phyloP scores from a whole-genome alignment of 2,329 filamentous ascomycete genomes.

The Neurospora crassa region DNA sequence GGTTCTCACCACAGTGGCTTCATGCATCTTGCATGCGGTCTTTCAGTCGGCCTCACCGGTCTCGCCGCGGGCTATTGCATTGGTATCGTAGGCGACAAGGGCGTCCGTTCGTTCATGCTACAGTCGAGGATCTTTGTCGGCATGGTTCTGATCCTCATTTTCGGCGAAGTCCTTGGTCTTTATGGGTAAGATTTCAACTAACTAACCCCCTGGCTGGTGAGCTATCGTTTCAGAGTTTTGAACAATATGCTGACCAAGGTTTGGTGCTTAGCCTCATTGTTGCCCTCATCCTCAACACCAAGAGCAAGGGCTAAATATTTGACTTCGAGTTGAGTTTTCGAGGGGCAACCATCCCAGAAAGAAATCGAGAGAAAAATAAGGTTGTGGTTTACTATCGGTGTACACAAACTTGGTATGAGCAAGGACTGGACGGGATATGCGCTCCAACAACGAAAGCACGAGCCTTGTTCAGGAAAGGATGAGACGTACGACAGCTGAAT shows the following conservation, averaged over 20 bases:
- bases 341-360: neutral
- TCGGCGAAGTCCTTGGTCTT: slow-evolving; percentile 91
- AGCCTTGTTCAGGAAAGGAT: neutral
- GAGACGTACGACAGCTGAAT: neutral
- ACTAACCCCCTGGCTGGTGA: neutral
- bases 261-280: slow-evolving; percentile 64
- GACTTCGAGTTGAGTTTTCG: neutral
- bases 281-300: slow-evolving; percentile 85
- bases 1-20: slow-evolving; percentile 52
- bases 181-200: slow-evolving; percentile 67
- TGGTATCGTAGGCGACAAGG: slow-evolving; percentile 87
- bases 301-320: slow-evolving; percentile 50
- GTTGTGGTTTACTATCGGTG: neutral
- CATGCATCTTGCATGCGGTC: slow-evolving; percentile 83
- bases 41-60: slow-evolving; percentile 86
- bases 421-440: neutral
- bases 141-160: slow-evolving; percentile 98
- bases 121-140: slow-evolving; percentile 95
- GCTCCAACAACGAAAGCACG: neutral
- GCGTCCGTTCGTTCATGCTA: slow-evolving; percentile 90
- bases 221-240: neutral
- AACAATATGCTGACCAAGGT: slow-evolving; percentile 12
- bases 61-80: slow-evolving; percentile 94
- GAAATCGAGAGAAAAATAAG: neutral
- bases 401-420: neutral